Base-by-base conservation (phyloP, 495 filamentous ascomycete species). In the Aspergillus egyptiacus region DNA sequence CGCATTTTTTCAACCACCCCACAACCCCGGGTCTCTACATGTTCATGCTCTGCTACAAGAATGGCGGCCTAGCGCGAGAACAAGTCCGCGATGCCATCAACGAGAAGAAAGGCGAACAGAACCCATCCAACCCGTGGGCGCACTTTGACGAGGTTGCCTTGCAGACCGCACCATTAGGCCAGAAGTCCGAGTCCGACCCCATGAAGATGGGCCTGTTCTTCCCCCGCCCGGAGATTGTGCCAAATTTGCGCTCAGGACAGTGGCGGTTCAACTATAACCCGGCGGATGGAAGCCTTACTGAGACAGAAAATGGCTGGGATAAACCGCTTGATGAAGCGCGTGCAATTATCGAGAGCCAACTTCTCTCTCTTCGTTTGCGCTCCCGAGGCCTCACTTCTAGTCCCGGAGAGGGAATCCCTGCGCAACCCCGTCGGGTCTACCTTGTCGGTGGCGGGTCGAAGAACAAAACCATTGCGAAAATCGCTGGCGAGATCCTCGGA, bases 1-100 rank as follows among this genome's bases (percentile, higher is more conserved):
- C 88, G 28, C 89, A 95, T 70, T 87, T 91, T 71, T 87, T 95
- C 74, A 88, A 91, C 68, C 86, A 93, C 66, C 87, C 87, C 1
- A 89, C 89, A 24, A 89, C 85, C 0, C 69, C 81, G 5, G 84
- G 84, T 3, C 74, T 91, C 33, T 88, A 89, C 69, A 89, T 98
- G 91, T 98, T 98, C 68, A 98, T 98, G 93, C 84, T 98, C 23
- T 98, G 93, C 74, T 98, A 97, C 74, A 96, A 96, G 68, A 98
- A 98, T 70, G 93, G 93, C 50, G 88, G 87, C 1, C 78, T 97
- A 0, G 93, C 93, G 0, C 87, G 93, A 35, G 93, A 98, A 62
- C 79, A 86, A 39, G 77, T 96, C 47, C 84, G 91, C 24, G 86
- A 98, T 61, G 75, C 74, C 13, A 69, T 83, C 56, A 78, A 80